A percentile compares a stretch with the other conserved stretches of the same genome.
Evolutionary conservation across 1,284 basidiomycete genomes (phyloP).

Genomic region (Cryptococcus neoformans): DNA sequence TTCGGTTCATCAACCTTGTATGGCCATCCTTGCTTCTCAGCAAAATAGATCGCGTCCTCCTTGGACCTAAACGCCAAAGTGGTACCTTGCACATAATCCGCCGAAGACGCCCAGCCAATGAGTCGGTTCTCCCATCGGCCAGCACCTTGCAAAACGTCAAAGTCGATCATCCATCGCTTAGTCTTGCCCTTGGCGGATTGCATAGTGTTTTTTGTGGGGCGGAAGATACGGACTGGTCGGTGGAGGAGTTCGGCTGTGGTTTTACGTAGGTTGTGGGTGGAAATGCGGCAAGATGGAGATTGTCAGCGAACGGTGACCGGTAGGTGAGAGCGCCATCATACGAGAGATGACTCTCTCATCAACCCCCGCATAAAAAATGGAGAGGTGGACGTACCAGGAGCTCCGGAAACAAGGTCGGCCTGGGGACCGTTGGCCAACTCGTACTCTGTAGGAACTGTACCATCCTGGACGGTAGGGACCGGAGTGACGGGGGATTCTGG

Average conservation of each 20-base stretch:
- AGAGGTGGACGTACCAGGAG: constrained; percentile 36
- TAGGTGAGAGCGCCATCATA: too few species aligned
- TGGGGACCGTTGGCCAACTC: constrained; percentile 6
- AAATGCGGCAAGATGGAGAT: background rate
- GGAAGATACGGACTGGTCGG: constrained; percentile 87
- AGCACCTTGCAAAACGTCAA: constrained; percentile 81
- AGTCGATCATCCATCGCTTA: constrained; percentile 91
- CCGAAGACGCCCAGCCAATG: constrained; percentile 95
- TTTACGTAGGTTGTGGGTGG: background rate
- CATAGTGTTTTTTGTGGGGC: constrained; percentile 92
- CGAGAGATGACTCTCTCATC: too few species aligned
- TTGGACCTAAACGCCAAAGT: constrained; percentile 81
- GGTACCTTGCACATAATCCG: constrained; percentile 96
- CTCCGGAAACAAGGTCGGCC: constrained; percentile 47
- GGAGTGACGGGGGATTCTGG: constrained; percentile 3
- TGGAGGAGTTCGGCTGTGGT: constrained; percentile 74
- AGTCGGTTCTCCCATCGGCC: constrained; percentile 98
- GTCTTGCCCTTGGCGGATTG: constrained; percentile 87
- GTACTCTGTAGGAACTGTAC: constrained; percentile 10
- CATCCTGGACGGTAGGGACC: constrained; percentile 6
- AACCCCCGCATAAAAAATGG: background rate
- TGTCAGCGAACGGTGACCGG: background rate
- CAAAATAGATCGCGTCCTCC: constrained; percentile 89
- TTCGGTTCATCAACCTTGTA: constrained; percentile 63
- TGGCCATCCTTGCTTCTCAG: constrained; percentile 52